Evolutionary conservation across 2,329 filamentous ascomycete genomes (phyloP), one percentile per base, ranked within the genome.

Genomic region (Pseudocercospora ulei): DNA sequence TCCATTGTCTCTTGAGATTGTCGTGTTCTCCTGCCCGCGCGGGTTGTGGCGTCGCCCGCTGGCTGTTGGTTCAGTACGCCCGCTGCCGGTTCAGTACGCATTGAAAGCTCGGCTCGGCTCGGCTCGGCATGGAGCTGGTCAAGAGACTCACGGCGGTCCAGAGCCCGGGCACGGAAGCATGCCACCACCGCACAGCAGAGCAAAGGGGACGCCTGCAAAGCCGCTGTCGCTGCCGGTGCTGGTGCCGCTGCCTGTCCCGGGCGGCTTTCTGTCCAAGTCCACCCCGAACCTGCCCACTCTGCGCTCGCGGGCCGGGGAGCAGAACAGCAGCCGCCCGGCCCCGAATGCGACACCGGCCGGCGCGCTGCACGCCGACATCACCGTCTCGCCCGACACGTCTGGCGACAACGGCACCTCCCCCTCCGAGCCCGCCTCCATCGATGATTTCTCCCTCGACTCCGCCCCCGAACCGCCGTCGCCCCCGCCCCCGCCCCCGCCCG

Each of bases 251-350:
- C 46, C 51, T 3, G 50, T 62, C 2, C 63, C 62, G 14, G 33
- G 54, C n/a, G 62, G 60, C 14, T 56, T 65, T 39, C 64, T 66
- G 38, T 69, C 66, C 20, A 63, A 63, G 39, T 68, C 66, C 0
- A 68, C 66, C 2, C 66, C 67, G 3, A 67, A 68, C 39, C 55
- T 68, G 1, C 61, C 66, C 1, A 66, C 64, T 0, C 47, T 65
- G n/a, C 52, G 48, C 33, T 58, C 61, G 3, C 56, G 64, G 5
- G 26, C 42, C 37, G 30, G 33, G 38, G 19, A 40, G 22, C 13
- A 19, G n/a, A 39, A 20, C 19, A 43, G 53, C 18, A 48, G 44
- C 7, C 26, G 23, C 38, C 43, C 41, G 13, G 17, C 41, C 39
- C 41, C 38, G 27, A 46, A 43, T 12, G 39, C 29, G 30, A 43